Percentiles rank a stretch among this genome's conserved stretches.
These are phyloP conservation scores for Guyanaporus albipodus DNA, from an alignment of 768 basidiomycete genomes.

Conservation along the genomic window DNA sequence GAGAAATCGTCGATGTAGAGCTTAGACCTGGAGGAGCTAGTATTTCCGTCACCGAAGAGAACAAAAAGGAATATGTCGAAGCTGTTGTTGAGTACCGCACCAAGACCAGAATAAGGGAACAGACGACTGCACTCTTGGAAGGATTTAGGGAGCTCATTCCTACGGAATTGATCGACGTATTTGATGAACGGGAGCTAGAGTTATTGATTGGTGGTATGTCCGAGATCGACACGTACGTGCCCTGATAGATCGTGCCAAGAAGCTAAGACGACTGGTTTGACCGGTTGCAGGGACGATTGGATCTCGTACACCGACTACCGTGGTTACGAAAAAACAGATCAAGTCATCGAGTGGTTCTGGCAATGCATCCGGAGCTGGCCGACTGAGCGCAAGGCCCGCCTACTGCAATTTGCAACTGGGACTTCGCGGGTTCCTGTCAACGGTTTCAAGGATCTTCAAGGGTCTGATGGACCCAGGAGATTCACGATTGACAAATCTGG, in stretches of 20 bases:
- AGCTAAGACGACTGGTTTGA: neutral
- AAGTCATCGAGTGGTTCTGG: conserved; percentile 96
- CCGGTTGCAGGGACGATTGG: conserved; percentile 70
- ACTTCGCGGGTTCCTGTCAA: conserved; percentile 86
- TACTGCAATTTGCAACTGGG: conserved; percentile 86
- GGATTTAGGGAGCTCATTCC: conserved; percentile 85
- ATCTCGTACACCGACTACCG: conserved; percentile 92
- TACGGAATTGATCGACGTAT: conserved; percentile 78
- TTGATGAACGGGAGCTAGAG: conserved; percentile 88
- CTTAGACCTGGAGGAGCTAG: conserved; percentile 60
- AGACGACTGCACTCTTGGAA: conserved; percentile 81
- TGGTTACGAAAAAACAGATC: conserved; percentile 79
- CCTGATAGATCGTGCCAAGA: neutral
- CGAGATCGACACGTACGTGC: conserved; percentile 76
- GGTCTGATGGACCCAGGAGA: conserved; percentile 85
- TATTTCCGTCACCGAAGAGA: conserved; percentile 63
- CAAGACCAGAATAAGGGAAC: conserved; percentile 73
- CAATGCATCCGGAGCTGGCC: conserved; percentile 89
- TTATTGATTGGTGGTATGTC: conserved; percentile 90
- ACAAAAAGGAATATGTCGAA: conserved; percentile 77
- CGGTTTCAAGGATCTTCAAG: conserved; percentile 93
- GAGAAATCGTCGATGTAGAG: conserved; percentile 64
- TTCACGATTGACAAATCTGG: conserved; percentile 97
- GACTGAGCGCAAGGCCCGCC: conserved; percentile 78
- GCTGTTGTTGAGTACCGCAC: conserved; percentile 81